Base-by-base conservation (phyloP, 768 basidiomycete species). In the Mrakia gelida region DNA sequence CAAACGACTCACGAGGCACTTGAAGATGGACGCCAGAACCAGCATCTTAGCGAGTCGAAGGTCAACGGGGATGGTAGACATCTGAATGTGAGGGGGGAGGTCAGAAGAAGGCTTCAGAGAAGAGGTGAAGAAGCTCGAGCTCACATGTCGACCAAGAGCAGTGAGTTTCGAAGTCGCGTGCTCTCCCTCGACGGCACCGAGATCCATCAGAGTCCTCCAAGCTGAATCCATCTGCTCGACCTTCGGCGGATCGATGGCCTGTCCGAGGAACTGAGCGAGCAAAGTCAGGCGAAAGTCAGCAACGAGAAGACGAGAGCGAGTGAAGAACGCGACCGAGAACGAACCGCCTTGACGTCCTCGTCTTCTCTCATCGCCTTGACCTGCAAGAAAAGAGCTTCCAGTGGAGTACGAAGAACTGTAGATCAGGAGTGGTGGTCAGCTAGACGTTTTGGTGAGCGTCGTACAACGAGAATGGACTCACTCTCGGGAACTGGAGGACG, bases 31-130 rank as follows among this genome's bases (percentile, higher is more conserved):
- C 0, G 89, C 94, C 0, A 97, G 86, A 10, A 97, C 88, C 32
- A 98, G 88, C 92, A 98, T 95, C 87, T 97, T 98, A 11, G 90
- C 93, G 38, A 98, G 87, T 59, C 93, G 88, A 15, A 95, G 86
- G 84, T 98, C 95, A 21, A 96, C 86, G 0, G 95, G 63, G 62
- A 76, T 38, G 8, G 71, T 49, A 79, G 83, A 91, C 82, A 95
- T 89, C 83, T 96, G 90, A 80, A 21, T 10, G 49, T 2, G 21
- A 1, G 45, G 49, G 21, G 1, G 4, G 49, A 52, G 15, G 49
- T 52, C 49, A 52, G 49, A n/a, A n/a, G n/a, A n/a, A n/a, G n/a
- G n/a, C n/a, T n/a, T n/a, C n/a, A n/a, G n/a, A n/a, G n/a, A n/a
- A n/a, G n/a, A n/a, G n/a, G 18, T 4, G 49, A 21, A 52, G 49